These are phyloP conservation scores for Xylaria hypoxylon DNA, from an alignment of 2,329 filamentous ascomycete species.

Conservation along the genomic window DNA sequence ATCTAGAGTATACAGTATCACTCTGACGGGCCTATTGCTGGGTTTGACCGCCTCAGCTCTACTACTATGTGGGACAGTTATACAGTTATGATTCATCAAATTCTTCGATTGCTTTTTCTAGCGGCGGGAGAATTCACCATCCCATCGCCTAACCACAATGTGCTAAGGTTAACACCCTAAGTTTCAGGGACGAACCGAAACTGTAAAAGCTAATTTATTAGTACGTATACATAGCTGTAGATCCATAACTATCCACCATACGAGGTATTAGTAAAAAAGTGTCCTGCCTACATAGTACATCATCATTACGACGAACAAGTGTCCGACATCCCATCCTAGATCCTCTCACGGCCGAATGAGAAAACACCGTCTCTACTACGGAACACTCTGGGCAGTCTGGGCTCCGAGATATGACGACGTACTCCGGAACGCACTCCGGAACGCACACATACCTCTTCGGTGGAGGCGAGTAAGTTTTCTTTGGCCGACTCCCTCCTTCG, in stretches of 20 bases:
- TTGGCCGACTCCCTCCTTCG: neutral
- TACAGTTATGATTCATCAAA: neutral
- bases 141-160: neutral
- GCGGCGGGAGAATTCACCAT: neutral
- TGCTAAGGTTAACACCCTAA: neutral
- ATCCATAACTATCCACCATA: neutral
- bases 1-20: neutral
- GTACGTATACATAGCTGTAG: neutral
- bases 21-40: neutral
- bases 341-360: neutral
- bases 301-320: neutral
- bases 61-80: neutral
- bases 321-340: neutral
- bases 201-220: conserved; percentile 7
- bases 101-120: neutral
- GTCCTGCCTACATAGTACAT: too few species aligned
- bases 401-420: conserved; percentile 23
- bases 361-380: neutral
- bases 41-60: neutral
- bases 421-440: conserved; percentile 18
- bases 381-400: neutral
- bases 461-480: conserved; percentile 53
- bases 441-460: conserved; percentile 53
- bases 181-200: conserved; percentile 16
- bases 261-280: neutral